phyloP scores from a whole-genome alignment of 805 yeast species.

The Kockiozyma suomiensis region DNA sequence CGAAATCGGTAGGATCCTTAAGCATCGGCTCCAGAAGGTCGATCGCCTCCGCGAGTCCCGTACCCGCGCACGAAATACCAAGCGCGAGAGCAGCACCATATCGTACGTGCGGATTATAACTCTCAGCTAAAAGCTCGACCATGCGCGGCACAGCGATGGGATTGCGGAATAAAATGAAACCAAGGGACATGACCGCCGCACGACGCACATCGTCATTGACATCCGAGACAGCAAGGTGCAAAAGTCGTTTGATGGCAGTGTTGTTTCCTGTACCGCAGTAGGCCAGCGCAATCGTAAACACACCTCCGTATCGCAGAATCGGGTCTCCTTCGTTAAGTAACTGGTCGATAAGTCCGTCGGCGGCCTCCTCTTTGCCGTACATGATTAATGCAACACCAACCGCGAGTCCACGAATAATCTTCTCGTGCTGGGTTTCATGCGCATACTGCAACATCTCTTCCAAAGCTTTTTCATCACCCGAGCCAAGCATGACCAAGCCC shows the following conservation, averaged over 20 bases:
- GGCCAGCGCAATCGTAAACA: conserved; percentile 89
- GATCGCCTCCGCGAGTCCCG: conserved; percentile 82
- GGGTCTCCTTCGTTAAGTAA: conserved; percentile 77
- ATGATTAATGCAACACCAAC: conserved; percentile 84
- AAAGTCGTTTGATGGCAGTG: conserved; percentile 76
- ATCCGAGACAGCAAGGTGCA: conserved; percentile 95
- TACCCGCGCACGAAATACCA: conserved; percentile 96
- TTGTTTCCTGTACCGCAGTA: conserved; percentile 96
- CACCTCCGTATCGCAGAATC: conserved; percentile 92
- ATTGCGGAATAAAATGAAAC: conserved; percentile 87
- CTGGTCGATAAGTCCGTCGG: conserved; percentile 66
- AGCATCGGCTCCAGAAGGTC: conserved; percentile 91
- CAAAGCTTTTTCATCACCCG: conserved; percentile 68
- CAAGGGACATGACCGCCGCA: conserved; percentile 89
- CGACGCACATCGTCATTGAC: conserved; percentile 96
- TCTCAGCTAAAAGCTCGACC: conserved; percentile 87
- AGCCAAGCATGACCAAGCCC: conserved; percentile 95
- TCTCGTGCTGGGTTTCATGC: conserved; percentile 93
- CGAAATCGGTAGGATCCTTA: conserved; percentile 94
- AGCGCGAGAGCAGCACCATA: conserved; percentile 97
- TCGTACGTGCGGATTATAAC: conserved; percentile 97
- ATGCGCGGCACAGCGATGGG: conserved; percentile 92
- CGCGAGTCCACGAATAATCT: conserved; percentile 89
- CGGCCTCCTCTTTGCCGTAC: conserved; percentile 82
- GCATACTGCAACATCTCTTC: conserved; percentile 89